Evolutionary conservation across 2,329 filamentous ascomycete genomes (phyloP).

Genomic region (Ceratocystis lukuohia): DNA sequence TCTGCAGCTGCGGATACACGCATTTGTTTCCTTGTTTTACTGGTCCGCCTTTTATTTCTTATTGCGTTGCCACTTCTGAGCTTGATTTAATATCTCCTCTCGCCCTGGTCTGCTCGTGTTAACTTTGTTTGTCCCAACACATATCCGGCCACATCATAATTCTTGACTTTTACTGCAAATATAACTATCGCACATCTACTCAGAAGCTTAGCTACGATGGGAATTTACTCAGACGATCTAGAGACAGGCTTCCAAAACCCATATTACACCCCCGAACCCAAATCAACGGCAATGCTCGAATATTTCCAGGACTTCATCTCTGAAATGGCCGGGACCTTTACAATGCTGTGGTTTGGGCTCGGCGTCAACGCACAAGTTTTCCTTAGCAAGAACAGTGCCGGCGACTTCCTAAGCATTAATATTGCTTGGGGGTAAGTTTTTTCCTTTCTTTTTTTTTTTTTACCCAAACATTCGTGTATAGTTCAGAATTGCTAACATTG

Average conservation of each 20-base stretch:
- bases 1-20: background rate
- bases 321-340: constrained; percentile 56
- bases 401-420: constrained; percentile 37
- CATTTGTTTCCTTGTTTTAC: background rate
- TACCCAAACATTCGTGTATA: background rate
- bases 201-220: constrained; percentile 6
- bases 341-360: constrained; percentile 55
- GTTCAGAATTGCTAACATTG: constrained; percentile 20
- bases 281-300: constrained; percentile 13
- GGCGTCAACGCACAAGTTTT: constrained; percentile 57
- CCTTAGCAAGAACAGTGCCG: constrained; percentile 38
- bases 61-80: background rate
- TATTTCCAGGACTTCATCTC: constrained; percentile 30
- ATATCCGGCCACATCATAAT: background rate
- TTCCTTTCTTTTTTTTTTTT: background rate
- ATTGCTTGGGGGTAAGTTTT: constrained; percentile 36
- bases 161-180: background rate
- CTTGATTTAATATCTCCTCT: background rate
- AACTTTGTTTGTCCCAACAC: background rate
- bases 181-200: background rate
- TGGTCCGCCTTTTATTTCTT: background rate
- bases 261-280: constrained; percentile 6
- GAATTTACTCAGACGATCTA: constrained; percentile 10
- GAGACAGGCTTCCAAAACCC: constrained; percentile 16
- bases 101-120: background rate